A percentile compares a stretch with the other conserved stretches of the same genome.
These are phyloP conservation scores for Coffea canephora DNA, from an alignment of 257 asterid species.

Conservation along the genomic window DNA sequence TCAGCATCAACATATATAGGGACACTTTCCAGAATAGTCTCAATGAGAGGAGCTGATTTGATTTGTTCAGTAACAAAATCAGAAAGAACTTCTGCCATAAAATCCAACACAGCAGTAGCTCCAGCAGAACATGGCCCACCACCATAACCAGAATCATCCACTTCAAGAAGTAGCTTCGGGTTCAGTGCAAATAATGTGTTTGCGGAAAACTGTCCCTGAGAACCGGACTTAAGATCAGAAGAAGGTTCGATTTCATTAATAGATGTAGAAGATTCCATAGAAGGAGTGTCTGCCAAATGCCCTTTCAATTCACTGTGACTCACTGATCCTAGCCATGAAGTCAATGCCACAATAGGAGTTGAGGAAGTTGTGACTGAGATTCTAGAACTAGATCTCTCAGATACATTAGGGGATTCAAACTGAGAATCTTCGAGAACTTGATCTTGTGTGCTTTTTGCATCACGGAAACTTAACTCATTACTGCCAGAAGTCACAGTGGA, in stretches of 20 bases:
- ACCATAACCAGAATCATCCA: slow-evolving; percentile 95
- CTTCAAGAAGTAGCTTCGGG: slow-evolving; percentile 79
- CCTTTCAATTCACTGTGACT: slow-evolving; percentile 57
- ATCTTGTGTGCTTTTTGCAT: slow-evolving; percentile 48
- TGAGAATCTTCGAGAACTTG: slow-evolving; percentile 49
- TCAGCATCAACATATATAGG: slow-evolving; percentile 82
- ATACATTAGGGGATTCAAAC: slow-evolving; percentile 58
- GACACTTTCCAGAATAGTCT: slow-evolving; percentile 75
- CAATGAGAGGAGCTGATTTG: slow-evolving; percentile 64
- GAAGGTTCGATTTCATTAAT: slow-evolving; percentile 51
- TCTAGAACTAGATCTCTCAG: slow-evolving; percentile 74
- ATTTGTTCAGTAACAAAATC: slow-evolving; percentile 82
- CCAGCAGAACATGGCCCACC: slow-evolving; percentile 99
- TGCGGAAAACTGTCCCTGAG: slow-evolving; percentile 56
- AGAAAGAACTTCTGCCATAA: slow-evolving; percentile 90
- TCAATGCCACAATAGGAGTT: slow-evolving; percentile 82
- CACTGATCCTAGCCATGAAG: slow-evolving; percentile 85
- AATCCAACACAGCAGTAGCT: slow-evolving; percentile 89
- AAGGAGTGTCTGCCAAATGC: slow-evolving; percentile 52
- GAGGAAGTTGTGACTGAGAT: slow-evolving; percentile 50
- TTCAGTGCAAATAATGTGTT: slow-evolving; percentile 45
- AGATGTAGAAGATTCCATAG: slow-evolving; percentile 58
- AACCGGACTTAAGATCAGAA: slow-evolving; percentile 49
- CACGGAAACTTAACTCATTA: slow-evolving; percentile 49
- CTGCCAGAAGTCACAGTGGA: slow-evolving; percentile 56